Conservation (phyloP, 1,284 basidiomycete species). For the Clitocybe nebularis region DNA sequence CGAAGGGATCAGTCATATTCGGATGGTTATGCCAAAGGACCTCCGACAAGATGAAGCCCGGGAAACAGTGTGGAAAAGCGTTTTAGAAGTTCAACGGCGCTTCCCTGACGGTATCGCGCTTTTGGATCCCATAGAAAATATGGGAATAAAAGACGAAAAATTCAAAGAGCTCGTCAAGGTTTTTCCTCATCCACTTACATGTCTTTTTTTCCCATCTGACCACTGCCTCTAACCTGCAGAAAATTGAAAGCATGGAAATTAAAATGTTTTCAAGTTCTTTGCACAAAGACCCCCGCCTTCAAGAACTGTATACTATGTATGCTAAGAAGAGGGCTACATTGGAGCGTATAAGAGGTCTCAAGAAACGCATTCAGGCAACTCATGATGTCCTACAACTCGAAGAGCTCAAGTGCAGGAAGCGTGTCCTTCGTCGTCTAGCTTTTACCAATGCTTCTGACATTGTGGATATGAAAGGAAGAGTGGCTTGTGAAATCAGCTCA, state of each 20-base stretch:
- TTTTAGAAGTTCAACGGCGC: slow-evolving; percentile 85
- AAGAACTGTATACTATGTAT: slow-evolving; percentile 79
- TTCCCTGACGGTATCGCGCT: slow-evolving; percentile 87
- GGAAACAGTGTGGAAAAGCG: slow-evolving; percentile 85
- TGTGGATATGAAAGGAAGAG: slow-evolving; percentile 96
- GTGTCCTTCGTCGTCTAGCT: slow-evolving; percentile 87
- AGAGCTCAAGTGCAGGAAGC: slow-evolving; percentile 94
- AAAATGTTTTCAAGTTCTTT: slow-evolving; percentile 75
- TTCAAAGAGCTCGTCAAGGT: slow-evolving; percentile 87
- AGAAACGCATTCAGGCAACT: slow-evolving; percentile 84
- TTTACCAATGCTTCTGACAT: slow-evolving; percentile 91
- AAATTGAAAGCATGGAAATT: slow-evolving; percentile 86
- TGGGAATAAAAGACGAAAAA: slow-evolving; percentile 94
- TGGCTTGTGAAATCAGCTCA: slow-evolving; percentile 97
- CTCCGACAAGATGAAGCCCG: slow-evolving; percentile 73
- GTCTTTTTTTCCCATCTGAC: neutral
- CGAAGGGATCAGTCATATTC: slow-evolving; percentile 82
- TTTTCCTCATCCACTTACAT: slow-evolving; percentile 13
- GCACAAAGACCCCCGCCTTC: slow-evolving; percentile 71
- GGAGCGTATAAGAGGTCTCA: slow-evolving; percentile 70
- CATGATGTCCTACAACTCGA: slow-evolving; percentile 95
- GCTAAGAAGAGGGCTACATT: slow-evolving; percentile 73
- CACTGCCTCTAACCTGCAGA: slow-evolving; percentile 44
- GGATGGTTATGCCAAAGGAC: slow-evolving; percentile 90
- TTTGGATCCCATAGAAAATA: slow-evolving; percentile 91